Conservation (phyloP, 2,329 filamentous ascomycete genomes). For the Cladosporium sphaerospermum region DNA sequence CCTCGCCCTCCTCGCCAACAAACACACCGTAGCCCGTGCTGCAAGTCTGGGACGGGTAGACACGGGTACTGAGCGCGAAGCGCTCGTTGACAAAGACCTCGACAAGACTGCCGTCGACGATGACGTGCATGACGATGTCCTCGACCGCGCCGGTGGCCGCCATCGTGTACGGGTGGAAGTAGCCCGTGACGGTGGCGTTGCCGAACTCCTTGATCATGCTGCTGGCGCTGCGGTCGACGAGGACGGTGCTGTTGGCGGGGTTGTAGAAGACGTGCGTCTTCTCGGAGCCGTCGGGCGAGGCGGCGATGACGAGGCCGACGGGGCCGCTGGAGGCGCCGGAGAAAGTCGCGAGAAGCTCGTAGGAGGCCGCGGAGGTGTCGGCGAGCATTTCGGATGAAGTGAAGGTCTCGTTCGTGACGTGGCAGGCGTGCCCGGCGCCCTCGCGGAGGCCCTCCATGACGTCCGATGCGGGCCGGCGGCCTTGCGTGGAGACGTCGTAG, state of each 20-base stretch:
- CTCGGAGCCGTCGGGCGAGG: constrained; percentile 39
- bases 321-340: constrained; percentile 32
- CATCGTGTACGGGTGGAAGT: constrained; percentile 42
- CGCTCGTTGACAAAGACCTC: constrained; percentile 43
- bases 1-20: constrained; percentile 30
- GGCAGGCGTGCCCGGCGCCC: constrained; percentile 21
- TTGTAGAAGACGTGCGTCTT: constrained; percentile 41
- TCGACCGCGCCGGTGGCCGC: constrained; percentile 26
- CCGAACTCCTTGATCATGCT: constrained; percentile 37
- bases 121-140: constrained; percentile 39
- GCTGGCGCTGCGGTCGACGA: constrained; percentile 39
- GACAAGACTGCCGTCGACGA: constrained; percentile 42
- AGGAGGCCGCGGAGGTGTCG: constrained; percentile 20
- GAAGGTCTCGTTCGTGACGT: constrained; percentile 21
- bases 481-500: constrained; percentile 40
- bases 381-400: constrained; percentile 33
- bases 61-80: constrained; percentile 37
- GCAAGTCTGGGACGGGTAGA: constrained; percentile 41
- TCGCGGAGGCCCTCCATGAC: constrained; percentile 37
- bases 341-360: constrained; percentile 17
- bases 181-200: constrained; percentile 40
- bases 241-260: constrained; percentile 41
- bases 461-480: constrained; percentile 38
- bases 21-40: constrained; percentile 40
- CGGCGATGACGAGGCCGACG: constrained; percentile 38